phyloP scores from a whole-genome alignment of 495 filamentous ascomycete species.

The Cenococcum geophilum region DNA sequence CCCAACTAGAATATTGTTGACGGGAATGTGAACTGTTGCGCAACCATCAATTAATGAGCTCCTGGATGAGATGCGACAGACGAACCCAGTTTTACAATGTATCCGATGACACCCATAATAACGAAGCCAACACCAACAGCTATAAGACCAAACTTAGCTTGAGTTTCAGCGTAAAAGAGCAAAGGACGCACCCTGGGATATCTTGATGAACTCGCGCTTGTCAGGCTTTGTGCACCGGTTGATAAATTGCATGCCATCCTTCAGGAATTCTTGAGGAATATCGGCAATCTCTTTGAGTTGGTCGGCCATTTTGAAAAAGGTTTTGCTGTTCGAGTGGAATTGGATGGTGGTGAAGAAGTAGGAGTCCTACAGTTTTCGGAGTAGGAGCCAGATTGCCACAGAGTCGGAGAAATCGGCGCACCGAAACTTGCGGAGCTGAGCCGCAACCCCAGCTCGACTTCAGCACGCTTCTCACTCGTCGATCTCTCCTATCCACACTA shows the following conservation, averaged over 20 bases:
- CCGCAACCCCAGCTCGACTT: neutral
- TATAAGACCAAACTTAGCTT: conserved; percentile 31
- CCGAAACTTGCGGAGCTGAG: neutral
- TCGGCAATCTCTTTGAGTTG: conserved; percentile 57
- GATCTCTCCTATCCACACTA: neutral
- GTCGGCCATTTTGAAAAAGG: conserved; percentile 40
- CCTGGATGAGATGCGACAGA: conserved; percentile 2
- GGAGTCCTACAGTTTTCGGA: conserved; percentile 48
- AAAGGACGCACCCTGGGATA: conserved; percentile 7
- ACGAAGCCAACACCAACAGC: conserved; percentile 88
- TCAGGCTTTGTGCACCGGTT: conserved; percentile 84
- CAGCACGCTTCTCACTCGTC: neutral
- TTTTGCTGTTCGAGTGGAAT: neutral
- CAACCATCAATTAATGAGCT: neutral
- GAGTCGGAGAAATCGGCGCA: conserved; percentile 2
- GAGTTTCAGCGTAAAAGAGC: neutral
- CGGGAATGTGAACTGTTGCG: conserved; percentile 64
- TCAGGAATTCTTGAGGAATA: conserved; percentile 75
- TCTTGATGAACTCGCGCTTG: conserved; percentile 73
- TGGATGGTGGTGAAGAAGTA: neutral
- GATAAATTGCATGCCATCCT: conserved; percentile 74
- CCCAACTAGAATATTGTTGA: conserved; percentile 77
- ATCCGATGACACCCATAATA: conserved; percentile 82
- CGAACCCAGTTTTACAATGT: conserved; percentile 89
- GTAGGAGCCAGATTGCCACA: conserved; percentile 12